Evolutionary conservation across 73 alveolate species (phyloP).

Genomic region (Stentor coeruleus): DNA sequence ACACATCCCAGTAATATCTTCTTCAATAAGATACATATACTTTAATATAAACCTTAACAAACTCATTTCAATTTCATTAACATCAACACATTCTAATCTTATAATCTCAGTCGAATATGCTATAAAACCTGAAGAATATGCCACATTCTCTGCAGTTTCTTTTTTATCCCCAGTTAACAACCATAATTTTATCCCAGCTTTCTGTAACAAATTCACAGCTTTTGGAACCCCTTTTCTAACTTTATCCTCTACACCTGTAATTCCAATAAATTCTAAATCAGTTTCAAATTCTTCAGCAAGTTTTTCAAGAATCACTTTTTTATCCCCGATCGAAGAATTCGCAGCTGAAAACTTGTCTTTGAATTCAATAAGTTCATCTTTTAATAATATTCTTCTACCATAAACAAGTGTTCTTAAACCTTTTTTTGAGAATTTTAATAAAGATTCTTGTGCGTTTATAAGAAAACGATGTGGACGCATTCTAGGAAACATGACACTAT

Average conservation of each 20-base stretch:
- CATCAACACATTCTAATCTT: background rate
- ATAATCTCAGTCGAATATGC: conserved; percentile 19
- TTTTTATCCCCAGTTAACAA: conserved; percentile 31
- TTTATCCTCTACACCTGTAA: conserved; percentile 62
- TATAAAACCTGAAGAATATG: conserved; percentile 16
- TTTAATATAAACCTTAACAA: background rate
- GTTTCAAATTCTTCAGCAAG: conserved; percentile 39
- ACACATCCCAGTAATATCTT: no score
- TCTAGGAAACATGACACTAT: conserved; percentile 40
- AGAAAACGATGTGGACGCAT: background rate
- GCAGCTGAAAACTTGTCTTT: conserved; percentile 12
- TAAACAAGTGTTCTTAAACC: conserved; percentile 84
- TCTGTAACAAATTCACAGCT: conserved; percentile 49
- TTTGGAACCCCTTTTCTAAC: conserved; percentile 69
- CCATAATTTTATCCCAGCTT: conserved; percentile 40
- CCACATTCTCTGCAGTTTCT: conserved; percentile 41
- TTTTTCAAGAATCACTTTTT: conserved; percentile 19
- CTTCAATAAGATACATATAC: background rate
- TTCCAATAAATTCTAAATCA: conserved; percentile 45
- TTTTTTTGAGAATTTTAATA: conserved; percentile 26
- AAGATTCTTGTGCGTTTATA: background rate
- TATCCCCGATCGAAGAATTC: conserved; percentile 22
- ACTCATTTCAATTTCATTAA: background rate
- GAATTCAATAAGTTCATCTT: conserved; percentile 43
- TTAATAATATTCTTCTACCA: conserved; percentile 63